Evolutionary conservation across 2,329 filamentous ascomycete species (phyloP).

Genomic region (Penicillium sp.): DNA sequence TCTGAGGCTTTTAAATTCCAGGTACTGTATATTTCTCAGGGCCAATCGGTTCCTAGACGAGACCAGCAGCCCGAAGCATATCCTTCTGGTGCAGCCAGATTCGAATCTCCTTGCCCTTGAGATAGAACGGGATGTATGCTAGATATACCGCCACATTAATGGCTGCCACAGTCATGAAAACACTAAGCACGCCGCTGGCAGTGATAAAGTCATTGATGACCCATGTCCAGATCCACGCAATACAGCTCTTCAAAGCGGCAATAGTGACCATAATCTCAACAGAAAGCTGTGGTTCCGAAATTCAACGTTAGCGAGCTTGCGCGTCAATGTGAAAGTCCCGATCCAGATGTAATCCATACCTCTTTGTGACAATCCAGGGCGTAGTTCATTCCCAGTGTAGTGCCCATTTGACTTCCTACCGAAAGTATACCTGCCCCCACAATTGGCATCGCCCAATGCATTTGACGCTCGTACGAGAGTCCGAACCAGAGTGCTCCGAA

Average conservation of each 20-base stretch:
- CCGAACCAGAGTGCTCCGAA: slow-evolving; percentile 23
- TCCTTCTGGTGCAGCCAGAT: slow-evolving; percentile 8
- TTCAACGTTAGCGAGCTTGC: not conserved
- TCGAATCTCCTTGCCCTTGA: slow-evolving; percentile 8
- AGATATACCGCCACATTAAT: slow-evolving; percentile 18
- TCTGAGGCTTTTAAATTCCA: not conserved
- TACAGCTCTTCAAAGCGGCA: slow-evolving; percentile 26
- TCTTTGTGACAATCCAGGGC: slow-evolving; percentile 28
- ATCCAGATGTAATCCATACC: slow-evolving; percentile 2
- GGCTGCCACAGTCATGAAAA: slow-evolving; percentile 17
- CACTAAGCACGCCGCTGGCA: slow-evolving; percentile 5
- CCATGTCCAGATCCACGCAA: slow-evolving; percentile 33
- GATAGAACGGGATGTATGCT: slow-evolving; percentile 8
- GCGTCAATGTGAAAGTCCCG: not conserved
- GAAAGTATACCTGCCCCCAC: slow-evolving; percentile 29
- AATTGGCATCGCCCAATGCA: slow-evolving; percentile 21
- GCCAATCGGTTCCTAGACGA: not conserved
- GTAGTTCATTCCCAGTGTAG: slow-evolving; percentile 28
- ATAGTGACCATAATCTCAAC: slow-evolving; percentile 34
- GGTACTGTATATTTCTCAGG: not conserved
- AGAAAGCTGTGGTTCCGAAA: slow-evolving; percentile 13
- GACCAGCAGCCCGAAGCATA: slow-evolving; percentile 4
- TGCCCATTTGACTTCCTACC: slow-evolving; percentile 32
- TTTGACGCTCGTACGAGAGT: slow-evolving; percentile 24
- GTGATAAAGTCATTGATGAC: slow-evolving; percentile 21